Evolutionary conservation across 192 early-diverging fungal species (phyloP).

Genomic region (Rhizophlyctis rosea): DNA sequence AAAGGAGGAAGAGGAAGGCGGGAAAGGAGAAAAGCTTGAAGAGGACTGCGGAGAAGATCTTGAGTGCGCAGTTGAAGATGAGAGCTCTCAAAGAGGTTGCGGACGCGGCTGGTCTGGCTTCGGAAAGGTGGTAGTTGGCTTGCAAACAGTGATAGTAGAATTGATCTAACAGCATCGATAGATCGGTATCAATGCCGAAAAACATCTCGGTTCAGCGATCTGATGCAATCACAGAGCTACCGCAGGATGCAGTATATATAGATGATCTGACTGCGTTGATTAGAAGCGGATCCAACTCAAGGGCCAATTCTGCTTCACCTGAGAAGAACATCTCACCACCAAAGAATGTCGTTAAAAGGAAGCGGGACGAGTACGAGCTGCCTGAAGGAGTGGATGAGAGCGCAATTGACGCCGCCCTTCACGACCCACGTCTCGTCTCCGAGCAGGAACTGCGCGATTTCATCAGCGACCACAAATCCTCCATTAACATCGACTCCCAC

Average conservation of each 20-base stretch:
- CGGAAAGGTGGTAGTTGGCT: too few relatives aligned
- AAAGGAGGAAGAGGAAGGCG: constrained; percentile 44
- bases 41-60: constrained; percentile 77
- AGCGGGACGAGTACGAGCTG: constrained; percentile 55
- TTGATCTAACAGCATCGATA: too few relatives aligned
- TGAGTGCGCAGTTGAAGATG: constrained; percentile 75
- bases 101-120: too few relatives aligned
- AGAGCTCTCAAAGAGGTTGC: constrained; percentile 49
- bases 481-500: constrained; percentile 74
- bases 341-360: constrained; percentile 12
- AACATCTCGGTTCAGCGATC: background rate
- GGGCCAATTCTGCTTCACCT: background rate
- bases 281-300: constrained; percentile 1
- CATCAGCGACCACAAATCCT: constrained; percentile 28
- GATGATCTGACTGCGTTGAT: constrained; percentile 6
- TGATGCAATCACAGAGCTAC: constrained; percentile 18
- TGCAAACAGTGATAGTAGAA: too few relatives aligned
- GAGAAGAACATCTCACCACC: background rate
- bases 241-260: constrained; percentile 22
- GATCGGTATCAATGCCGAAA: too few relatives aligned
- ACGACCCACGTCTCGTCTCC: constrained; percentile 55
- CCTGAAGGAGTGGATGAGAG: constrained; percentile 41
- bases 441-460: constrained; percentile 53
- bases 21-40: constrained; percentile 52
- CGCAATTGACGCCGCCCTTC: constrained; percentile 3